Percentiles rank a stretch among this genome's conserved stretches.
Conservation (phyloP, 2,329 filamentous ascomycete genomes). For the Clonostachys byssicola region DNA sequence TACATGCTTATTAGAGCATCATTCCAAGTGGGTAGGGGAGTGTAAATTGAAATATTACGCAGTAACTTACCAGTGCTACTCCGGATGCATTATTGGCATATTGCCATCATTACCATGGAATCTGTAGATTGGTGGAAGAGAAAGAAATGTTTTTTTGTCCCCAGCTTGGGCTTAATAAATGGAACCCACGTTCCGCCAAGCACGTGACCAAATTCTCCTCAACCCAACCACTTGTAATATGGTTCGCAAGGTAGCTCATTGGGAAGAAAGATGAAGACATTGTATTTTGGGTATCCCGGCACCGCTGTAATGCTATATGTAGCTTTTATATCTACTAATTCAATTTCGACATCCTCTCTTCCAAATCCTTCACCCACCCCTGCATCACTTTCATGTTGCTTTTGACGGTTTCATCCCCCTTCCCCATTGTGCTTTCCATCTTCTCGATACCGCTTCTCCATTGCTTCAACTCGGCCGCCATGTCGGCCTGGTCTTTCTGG, state of each 20-base stretch:
- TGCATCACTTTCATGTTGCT: slow-evolving; percentile 83
- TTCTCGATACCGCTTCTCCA: slow-evolving; percentile 81
- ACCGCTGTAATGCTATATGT: too few relatives aligned
- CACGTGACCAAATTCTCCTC: not conserved
- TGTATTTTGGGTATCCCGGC: too few relatives aligned
- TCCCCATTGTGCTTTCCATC: slow-evolving; percentile 70
- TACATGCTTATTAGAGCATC: slow-evolving; percentile 55
- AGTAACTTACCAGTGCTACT: slow-evolving; percentile 26
- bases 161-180: not conserved
- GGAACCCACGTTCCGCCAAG: not conserved
- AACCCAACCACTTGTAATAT: not conserved
- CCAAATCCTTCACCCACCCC: slow-evolving; percentile 83
- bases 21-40: slow-evolving; percentile 25
- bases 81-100: not conserved
- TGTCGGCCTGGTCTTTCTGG: slow-evolving; percentile 76
- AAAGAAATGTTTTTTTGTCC: not conserved
- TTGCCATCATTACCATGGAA: too few relatives aligned
- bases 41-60: slow-evolving; percentile 4
- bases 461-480: slow-evolving; percentile 76
- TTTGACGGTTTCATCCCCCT: slow-evolving; percentile 66
- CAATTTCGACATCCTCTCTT: slow-evolving; percentile 66
- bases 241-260: too few relatives aligned
- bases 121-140: not conserved
- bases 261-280: not conserved
- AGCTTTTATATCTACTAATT: slow-evolving; percentile 16